phyloP scores from a whole-genome alignment of 768 basidiomycete genomes.

The Lactarius deliciosus region DNA sequence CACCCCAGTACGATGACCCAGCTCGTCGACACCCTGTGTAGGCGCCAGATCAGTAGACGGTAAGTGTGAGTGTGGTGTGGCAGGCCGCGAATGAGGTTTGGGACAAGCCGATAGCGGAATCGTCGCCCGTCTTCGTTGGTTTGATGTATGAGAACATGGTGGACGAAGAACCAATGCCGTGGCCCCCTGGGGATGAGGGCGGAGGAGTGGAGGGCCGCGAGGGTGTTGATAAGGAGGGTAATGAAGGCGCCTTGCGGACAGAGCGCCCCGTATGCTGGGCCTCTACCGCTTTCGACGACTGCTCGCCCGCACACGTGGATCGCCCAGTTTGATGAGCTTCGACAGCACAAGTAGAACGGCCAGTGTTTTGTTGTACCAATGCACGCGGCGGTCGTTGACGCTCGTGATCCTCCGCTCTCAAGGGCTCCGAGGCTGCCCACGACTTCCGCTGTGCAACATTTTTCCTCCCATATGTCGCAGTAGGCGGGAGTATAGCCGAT shows the following conservation, averaged over 20 bases:
- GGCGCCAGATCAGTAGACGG: slow-evolving; percentile 20
- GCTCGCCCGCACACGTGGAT: slow-evolving; percentile 7
- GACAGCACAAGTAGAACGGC: slow-evolving; percentile 1
- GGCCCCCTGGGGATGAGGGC: slow-evolving; percentile 21
- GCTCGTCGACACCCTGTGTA: slow-evolving; percentile 39
- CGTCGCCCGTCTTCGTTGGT: slow-evolving; percentile 48
- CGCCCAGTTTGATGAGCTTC: slow-evolving; percentile 20
- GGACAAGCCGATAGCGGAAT: slow-evolving; percentile 33
- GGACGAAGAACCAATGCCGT: slow-evolving; percentile 62
- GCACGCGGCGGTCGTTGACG: slow-evolving; percentile 7
- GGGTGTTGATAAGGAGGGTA: slow-evolving; percentile 17
- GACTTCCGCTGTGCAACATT: slow-evolving; percentile 20
- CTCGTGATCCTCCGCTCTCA: slow-evolving; percentile 4
- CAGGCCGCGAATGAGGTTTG: slow-evolving; percentile 30
- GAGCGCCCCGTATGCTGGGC: slow-evolving; percentile 16
- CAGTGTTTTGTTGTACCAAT: background rate
- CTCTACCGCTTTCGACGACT: background rate
- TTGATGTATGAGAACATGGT: slow-evolving; percentile 69
- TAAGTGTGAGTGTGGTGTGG: slow-evolving; percentile 26
- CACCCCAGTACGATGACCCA: slow-evolving; percentile 42
- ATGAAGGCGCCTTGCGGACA: slow-evolving; percentile 21
- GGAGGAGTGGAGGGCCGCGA: slow-evolving; percentile 15
- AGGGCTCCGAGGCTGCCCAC: slow-evolving; percentile 16
- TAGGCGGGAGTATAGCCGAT: background rate
- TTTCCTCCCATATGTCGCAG: slow-evolving; percentile 5